These are phyloP conservation scores for Circinella umbellata DNA, from an alignment of 371 early-diverging fungal species.

Conservation along the genomic window DNA sequence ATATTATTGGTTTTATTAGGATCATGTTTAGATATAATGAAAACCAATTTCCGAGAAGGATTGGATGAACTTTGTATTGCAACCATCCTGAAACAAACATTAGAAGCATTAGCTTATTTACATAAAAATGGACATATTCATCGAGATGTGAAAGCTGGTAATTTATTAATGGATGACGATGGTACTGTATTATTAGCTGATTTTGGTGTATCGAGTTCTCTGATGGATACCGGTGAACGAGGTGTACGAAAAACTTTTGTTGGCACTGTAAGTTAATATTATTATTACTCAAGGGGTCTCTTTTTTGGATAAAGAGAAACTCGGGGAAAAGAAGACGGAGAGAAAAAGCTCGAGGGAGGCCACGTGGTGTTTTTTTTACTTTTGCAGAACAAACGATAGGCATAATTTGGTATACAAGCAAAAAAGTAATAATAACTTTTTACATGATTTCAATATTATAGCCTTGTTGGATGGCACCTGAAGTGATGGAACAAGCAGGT, in stretches of 20 bases:
- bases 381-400: background rate
- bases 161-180: constrained; percentile 83
- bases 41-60: constrained; percentile 80
- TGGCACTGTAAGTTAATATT: constrained; percentile 60
- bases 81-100: constrained; percentile 82
- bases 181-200: constrained; percentile 86
- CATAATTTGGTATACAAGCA: too few relatives aligned
- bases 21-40: constrained; percentile 90
- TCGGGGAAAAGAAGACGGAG: too few relatives aligned
- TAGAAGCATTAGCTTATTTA: constrained; percentile 86
- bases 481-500: constrained; percentile 77
- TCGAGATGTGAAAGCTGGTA: constrained; percentile 92
- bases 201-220: constrained; percentile 88
- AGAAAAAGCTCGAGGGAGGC: background rate
- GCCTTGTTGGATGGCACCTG: constrained; percentile 94
- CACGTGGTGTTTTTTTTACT: constrained; percentile 2
- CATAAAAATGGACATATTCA: constrained; percentile 91
- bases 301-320: too few relatives aligned
- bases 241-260: constrained; percentile 91
- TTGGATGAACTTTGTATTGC: constrained; percentile 84
- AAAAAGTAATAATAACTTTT: too few relatives aligned
- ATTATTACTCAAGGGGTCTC: too few relatives aligned
- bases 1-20: constrained; percentile 24
- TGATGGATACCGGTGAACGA: constrained; percentile 80
- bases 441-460: background rate